Evolutionary conservation across 2,329 filamentous ascomycete species (phyloP), one percentile per base, ranked within the genome.

Genomic region (Penicillium corylophilum): DNA sequence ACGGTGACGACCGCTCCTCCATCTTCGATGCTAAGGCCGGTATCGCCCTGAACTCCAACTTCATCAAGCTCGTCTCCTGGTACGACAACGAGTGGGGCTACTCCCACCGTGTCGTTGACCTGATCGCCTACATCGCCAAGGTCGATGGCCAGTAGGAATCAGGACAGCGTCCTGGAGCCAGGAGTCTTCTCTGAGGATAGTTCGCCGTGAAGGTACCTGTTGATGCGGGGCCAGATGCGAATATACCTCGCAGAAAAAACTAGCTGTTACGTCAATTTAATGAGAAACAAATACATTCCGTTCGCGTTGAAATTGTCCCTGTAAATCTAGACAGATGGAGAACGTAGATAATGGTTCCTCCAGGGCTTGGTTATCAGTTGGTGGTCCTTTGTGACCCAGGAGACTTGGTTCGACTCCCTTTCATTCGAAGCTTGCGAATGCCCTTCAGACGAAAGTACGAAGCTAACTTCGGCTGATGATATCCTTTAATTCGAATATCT

Each of bases 51-150:
- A 99, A 97, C 86, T 79, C 91, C 72, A 92, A 96, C 87, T 97
- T 97, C 77, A 86, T 96, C 84, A 99, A 99, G 89, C 85, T 99
- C 59, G 88, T 96, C 75, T 87, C 87, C 70, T 97, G 93, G 94
- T 96, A 96, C 81, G 91, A 96, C 84, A 97, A 97, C 84, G 93
- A 97, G 86, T 96, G 92, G 91, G 94, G 92, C 73, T 97, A 99
- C 88, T 95, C 89, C 77, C 92, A 92, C 82, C 94, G 89, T 85
- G 89, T 92, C 70, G 80, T 92, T 66, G 89, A 94, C 79, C 88
- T 94, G 69, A 73, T 77, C 60, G 80, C 82, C 78, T 88, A 91
- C 82, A 83, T 92, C 69, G 81, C 88, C 77, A 89, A 89, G 82
- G 86, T 87, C 62, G 89, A 92, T 69, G 71, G 74, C 73, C 63